Evolutionary conservation across 192 early-diverging fungal species (phyloP), one percentile per base, ranked within the genome.

Genomic region (Coemansia sp.): DNA sequence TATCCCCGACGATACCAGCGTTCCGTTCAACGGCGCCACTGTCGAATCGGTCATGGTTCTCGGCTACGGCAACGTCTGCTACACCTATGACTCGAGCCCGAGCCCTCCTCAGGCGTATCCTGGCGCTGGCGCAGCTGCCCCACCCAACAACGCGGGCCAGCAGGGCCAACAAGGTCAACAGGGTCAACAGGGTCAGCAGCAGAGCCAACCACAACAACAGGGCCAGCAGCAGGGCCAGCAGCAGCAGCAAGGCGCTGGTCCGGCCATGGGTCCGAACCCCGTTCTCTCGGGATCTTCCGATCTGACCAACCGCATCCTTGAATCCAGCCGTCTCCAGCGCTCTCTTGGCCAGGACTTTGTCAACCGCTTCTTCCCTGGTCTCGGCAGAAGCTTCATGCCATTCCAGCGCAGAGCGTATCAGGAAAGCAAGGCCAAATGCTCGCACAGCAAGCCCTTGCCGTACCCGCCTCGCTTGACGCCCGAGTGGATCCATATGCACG

Each of bases 31-130:
- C 22, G 74, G 79, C 7, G 53, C 62, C 30, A 73, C 64, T 23
- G 74, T 82, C 46, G 54, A 68, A 27, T 72, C 74, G 0, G 67
- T 82, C n/a, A 72, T 82, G 71, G 70, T 72, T 27, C 71, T 82
- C 13, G 78, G 78, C 39, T 81, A 75, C 29, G 65, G 65, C 59
- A 64, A 73, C 13, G 65, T 82, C 39, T 82, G 79, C 74, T 76
- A 82, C 66, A 71, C 56, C 11, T 82, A 82, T 35, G 79, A 72
- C 59, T 59, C 69, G 19, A 67, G 69, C 60, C 45, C 63, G 8
- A 62, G 45, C 16, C 62, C 66, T 20, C 75, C 75, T 7, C 65
- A 71, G 59, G 46, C 61, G 32, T 76, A 76, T 22, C 74, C 74
- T 3, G 32, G 64, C n/a, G 61, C 42, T 32, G 64, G 61, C 27